phyloP scores from a whole-genome alignment of 306 rosid genomes.

The Vachellia pachyceras region DNA sequence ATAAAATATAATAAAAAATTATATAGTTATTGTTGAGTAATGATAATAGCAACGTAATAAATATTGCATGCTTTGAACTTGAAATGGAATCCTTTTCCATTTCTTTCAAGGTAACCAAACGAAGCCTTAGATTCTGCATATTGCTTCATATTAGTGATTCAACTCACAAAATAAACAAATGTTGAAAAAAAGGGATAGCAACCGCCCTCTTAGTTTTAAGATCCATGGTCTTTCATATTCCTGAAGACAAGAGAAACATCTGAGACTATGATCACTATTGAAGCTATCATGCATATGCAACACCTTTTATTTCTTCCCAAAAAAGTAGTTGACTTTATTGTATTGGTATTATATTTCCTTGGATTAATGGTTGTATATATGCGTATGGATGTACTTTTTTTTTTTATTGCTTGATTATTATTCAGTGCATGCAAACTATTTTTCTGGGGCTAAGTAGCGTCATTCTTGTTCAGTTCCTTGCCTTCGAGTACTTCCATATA shows the following conservation, averaged over 20 bases:
- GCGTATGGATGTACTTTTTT: neutral
- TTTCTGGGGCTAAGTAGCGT: slow-evolving; percentile 60
- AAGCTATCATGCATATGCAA: slow-evolving; percentile 3
- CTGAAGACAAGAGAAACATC: neutral
- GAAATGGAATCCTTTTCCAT: neutral
- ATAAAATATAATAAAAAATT: too few species aligned
- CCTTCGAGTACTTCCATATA: slow-evolving; percentile 56
- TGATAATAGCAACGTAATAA: neutral
- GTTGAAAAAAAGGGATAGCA: neutral
- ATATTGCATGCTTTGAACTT: neutral
- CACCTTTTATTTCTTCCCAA: neutral
- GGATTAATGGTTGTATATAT: neutral
- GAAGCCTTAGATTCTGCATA: neutral
- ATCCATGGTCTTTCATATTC: neutral
- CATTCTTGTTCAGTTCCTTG: slow-evolving; percentile 56
- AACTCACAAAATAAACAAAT: neutral
- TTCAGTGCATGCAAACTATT: slow-evolving; percentile 50
- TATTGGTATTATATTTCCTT: neutral
- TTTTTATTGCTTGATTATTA: slow-evolving; percentile 42
- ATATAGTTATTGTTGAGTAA: neutral
- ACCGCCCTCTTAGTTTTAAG: neutral
- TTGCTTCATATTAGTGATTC: neutral
- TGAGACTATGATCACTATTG: neutral
- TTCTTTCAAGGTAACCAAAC: neutral
- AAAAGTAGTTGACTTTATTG: neutral